phyloP scores from a whole-genome alignment of 768 basidiomycete species.

The Ephemerocybe angulata region DNA sequence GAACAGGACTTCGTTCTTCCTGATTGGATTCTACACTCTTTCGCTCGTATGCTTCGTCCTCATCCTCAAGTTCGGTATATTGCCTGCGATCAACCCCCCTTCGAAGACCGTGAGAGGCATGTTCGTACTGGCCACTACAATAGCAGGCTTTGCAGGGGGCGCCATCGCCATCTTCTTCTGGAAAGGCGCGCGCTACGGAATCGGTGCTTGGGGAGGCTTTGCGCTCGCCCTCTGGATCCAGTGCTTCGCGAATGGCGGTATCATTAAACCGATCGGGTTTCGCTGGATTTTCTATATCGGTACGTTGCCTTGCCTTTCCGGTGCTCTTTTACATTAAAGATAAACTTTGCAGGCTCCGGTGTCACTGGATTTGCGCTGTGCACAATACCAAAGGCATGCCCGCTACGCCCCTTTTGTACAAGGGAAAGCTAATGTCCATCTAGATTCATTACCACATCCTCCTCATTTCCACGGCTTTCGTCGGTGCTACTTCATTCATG shows the following conservation, averaged over 20 bases:
- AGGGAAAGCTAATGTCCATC: constrained; percentile 15
- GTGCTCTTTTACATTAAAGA: constrained; percentile 12
- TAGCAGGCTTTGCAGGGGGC: constrained; percentile 82
- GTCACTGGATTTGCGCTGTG: constrained; percentile 79
- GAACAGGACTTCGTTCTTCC: constrained; percentile 85
- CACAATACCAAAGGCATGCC: constrained; percentile 67
- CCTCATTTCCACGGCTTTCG: constrained; percentile 82
- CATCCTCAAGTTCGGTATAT: constrained; percentile 83
- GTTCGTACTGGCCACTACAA: constrained; percentile 78
- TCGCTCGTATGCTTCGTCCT: constrained; percentile 84
- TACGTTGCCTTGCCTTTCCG: constrained; percentile 23
- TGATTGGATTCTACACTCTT: constrained; percentile 88
- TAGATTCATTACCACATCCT: constrained; percentile 82
- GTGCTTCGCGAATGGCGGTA: constrained; percentile 76
- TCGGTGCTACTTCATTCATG: constrained; percentile 88
- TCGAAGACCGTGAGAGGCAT: constrained; percentile 76
- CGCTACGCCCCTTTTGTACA: constrained; percentile 14
- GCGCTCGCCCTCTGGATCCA: constrained; percentile 85
- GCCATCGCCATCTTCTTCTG: constrained; percentile 89
- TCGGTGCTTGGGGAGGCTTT: constrained; percentile 84
- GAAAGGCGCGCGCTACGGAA: constrained; percentile 82
- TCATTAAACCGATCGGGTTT: constrained; percentile 72
- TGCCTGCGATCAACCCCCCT: constrained; percentile 81
- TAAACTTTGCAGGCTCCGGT: constrained; percentile 48
- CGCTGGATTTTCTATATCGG: constrained; percentile 92